These are phyloP conservation scores for Odonthalia washingtoniensis DNA, from an alignment of 31 red algal genomes.

Conservation along the genomic window DNA sequence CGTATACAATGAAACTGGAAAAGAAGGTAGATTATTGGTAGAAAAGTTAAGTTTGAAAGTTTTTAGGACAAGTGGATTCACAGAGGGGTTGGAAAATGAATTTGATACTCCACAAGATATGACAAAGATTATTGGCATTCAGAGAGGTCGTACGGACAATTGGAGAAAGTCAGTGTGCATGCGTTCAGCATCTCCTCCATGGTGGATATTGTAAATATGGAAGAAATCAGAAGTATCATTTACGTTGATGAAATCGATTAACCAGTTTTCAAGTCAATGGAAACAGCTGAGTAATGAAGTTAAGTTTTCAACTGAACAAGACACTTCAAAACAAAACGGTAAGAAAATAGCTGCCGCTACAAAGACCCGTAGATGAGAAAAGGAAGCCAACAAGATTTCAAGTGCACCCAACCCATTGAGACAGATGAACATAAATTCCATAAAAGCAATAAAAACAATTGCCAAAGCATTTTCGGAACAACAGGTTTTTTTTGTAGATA, in stretches of 20 bases:
- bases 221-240: constrained; percentile 47
- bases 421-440: too few relatives aligned
- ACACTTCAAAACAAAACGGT: constrained; percentile 30
- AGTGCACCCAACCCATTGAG: too few relatives aligned
- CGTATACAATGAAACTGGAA: constrained; percentile 51
- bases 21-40: constrained; percentile 53
- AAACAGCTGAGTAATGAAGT: constrained; percentile 80
- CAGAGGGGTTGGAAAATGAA: constrained; percentile 62
- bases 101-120: constrained; percentile 1
- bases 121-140: not conserved
- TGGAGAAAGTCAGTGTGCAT: constrained; percentile 52
- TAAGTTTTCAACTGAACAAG: constrained; percentile 57
- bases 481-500: too few relatives aligned
- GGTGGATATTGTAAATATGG: constrained; percentile 38
- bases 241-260: constrained; percentile 51
- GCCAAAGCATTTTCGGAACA: too few relatives aligned
- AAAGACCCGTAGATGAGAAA: too few relatives aligned
- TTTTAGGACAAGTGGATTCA: constrained; percentile 71
- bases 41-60: constrained; percentile 70
- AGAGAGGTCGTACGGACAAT: not conserved
- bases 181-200: constrained; percentile 76
- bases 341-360: not conserved
- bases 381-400: too few relatives aligned
- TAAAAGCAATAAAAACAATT: too few relatives aligned
- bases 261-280: constrained; percentile 40